Percentiles rank a stretch among this genome's conserved stretches.
These are phyloP conservation scores for Streptanthus diversifolius DNA, from an alignment of 345 rosid genomes.

Conservation along the genomic window DNA sequence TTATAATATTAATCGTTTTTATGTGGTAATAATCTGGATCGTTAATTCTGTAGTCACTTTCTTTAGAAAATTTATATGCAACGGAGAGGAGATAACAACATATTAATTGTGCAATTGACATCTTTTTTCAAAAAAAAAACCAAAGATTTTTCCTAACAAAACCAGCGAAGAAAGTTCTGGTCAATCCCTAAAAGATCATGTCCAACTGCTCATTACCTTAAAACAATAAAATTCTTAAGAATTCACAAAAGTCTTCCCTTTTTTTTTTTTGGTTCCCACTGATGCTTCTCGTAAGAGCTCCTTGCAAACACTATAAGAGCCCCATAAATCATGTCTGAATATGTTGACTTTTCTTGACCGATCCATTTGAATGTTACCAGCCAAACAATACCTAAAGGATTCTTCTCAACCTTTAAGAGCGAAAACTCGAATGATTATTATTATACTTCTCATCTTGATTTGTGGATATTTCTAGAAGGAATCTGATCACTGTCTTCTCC, in stretches of 20 bases:
- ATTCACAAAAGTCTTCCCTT: conserved; percentile 13
- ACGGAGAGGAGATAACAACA: background rate
- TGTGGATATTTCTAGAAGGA: conserved; percentile 67
- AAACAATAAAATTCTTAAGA: conserved; percentile 8
- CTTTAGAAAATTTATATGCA: no score
- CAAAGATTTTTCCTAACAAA: conserved; percentile 1
- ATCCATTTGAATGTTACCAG: background rate
- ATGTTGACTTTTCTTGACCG: background rate
- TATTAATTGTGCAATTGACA: background rate
- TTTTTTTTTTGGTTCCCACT: background rate
- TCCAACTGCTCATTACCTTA: conserved; percentile 11
- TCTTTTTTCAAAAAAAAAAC: background rate
- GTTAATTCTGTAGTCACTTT: no score
- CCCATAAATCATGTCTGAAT: background rate
- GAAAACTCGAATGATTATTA: conserved; percentile 11
- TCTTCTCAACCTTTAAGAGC: conserved; percentile 7
- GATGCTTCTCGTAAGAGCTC: background rate
- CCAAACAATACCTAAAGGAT: conserved; percentile 8
- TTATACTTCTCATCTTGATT: conserved; percentile 36
- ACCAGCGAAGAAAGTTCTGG: conserved; percentile 3
- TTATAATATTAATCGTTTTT: no score
- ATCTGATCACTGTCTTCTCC: conserved; percentile 97
- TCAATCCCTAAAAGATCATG: conserved; percentile 21
- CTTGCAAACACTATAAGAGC: background rate
- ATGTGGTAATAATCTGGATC: no score